These are phyloP conservation scores for Thecaphora thlaspeos DNA, from an alignment of 1,284 basidiomycete species.

Conservation along the genomic window DNA sequence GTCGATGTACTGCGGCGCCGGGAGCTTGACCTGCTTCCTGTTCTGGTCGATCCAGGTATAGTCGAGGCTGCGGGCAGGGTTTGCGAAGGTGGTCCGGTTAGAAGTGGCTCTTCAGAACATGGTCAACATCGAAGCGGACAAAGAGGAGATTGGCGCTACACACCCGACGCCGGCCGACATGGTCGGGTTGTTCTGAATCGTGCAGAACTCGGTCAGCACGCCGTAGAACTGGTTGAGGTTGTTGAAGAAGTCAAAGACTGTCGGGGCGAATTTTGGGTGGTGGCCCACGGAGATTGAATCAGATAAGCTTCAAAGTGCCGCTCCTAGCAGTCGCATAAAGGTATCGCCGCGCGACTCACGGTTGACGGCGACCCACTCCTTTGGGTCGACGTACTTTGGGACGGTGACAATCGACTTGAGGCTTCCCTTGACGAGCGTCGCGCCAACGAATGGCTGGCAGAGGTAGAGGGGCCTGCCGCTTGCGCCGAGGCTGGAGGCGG, in stretches of 20 bases:
- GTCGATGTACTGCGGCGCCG: conserved; percentile 96
- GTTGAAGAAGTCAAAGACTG: conserved; percentile 66
- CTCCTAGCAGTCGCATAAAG: too few species aligned
- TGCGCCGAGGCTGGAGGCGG: conserved; percentile 12
- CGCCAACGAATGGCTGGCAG: conserved; percentile 76
- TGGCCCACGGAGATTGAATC: too few species aligned
- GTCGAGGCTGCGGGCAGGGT: conserved; percentile 69
- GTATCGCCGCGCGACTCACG: conserved; percentile 63
- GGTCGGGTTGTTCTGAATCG: conserved; percentile 78
- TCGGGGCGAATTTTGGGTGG: conserved; percentile 59
- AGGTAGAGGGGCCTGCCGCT: conserved; percentile 53
- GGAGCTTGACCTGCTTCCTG: conserved; percentile 85
- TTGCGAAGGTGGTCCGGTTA: background rate
- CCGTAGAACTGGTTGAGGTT: conserved; percentile 98
- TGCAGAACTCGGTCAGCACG: conserved; percentile 91
- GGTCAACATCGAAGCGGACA: too few species aligned
- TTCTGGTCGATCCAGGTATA: conserved; percentile 91
- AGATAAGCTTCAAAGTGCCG: too few species aligned
- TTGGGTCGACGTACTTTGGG: conserved; percentile 69
- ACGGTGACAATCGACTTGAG: conserved; percentile 98
- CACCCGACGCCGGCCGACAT: conserved; percentile 91
- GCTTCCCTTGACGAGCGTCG: conserved; percentile 93
- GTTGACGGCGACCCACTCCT: conserved; percentile 96
- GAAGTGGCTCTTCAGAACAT: background rate
- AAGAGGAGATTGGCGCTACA: conserved; percentile 5